Conservation (phyloP, 2,329 filamentous ascomycete genomes). For the Nigrograna mackinnonii region DNA sequence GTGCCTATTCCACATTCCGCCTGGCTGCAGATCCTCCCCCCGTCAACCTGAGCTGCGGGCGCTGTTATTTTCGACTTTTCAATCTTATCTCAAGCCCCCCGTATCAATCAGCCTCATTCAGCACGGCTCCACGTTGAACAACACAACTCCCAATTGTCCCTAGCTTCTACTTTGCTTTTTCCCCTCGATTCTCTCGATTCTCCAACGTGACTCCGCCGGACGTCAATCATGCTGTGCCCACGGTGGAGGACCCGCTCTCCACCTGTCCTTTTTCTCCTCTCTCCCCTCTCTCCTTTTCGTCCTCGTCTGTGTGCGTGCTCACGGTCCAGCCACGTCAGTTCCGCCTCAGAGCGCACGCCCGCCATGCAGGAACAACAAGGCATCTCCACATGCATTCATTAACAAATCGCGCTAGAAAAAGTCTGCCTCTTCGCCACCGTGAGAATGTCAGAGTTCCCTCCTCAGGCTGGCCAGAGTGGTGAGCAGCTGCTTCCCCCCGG, state of each 20-base stretch:
- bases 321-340: slow-evolving; percentile 38
- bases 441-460: no score
- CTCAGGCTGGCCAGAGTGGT: no score
- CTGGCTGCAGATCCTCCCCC: slow-evolving; percentile 8
- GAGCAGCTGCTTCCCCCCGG: neutral
- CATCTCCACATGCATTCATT: slow-evolving; percentile 30
- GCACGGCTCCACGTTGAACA: neutral
- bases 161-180: neutral
- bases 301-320: neutral
- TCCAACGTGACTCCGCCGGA: neutral
- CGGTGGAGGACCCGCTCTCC: no score
- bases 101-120: slow-evolving; percentile 3
- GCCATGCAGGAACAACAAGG: slow-evolving; percentile 41
- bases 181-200: neutral
- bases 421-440: slow-evolving; percentile 28
- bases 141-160: neutral
- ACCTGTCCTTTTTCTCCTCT: neutral
- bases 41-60: neutral
- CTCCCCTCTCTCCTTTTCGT: neutral
- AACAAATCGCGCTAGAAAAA: slow-evolving; percentile 31
- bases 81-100: neutral
- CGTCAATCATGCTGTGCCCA: neutral
- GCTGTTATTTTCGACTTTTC: slow-evolving; percentile 6
- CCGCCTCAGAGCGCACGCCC: slow-evolving; percentile 14
- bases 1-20: slow-evolving; percentile 7